Evolutionary conservation across 1,284 basidiomycete species (phyloP), one percentile per base, ranked within the genome.

Genomic region (Sanghuangporus sanghuang): DNA sequence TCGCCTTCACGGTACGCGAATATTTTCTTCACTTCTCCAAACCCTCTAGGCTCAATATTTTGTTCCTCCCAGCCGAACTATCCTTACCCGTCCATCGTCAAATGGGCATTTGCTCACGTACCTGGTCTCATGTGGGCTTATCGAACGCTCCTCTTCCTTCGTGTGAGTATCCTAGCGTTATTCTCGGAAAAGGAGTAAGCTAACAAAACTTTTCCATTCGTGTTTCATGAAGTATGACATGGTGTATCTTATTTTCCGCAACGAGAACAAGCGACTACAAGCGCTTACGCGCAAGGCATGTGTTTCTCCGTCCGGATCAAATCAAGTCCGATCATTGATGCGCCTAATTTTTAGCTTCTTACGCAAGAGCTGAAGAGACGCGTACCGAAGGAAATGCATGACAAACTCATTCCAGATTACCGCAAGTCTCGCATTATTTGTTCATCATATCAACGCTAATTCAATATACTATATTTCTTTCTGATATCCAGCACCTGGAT

Each of bases 31-130:
- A 2, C 44, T 14, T n/a, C 38, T 48, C 27, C 18, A 9, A 16
- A n/a, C 12, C 16, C n/a, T 12, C 27, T 32, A 5, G 35, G 27
- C 12, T 32, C 44, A 21, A 14, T 52, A 21, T 11, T 40, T 12
- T 23, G 14, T 21, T 46, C 48, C 16, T 54, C 46, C 27, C 23
- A 68, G 67, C 27, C 48, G 54, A 70, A 84, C 63, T 77, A 69
- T 48, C 62, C 67, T 6, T 85, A 84, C 73, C 73, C 80, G 5
- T 38, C 62, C 16, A 77, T 73, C 71, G 60, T 74, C 8, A 78
- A 80, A 71, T 81, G 79, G 79, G 68, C 78, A 23, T 85, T 85
- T 66, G 74, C 77, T 0, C 69, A 80, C 69, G 67, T 85, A 36
- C 84, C 84, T 0, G 73, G 78, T 40, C 69, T 78, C 1, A 76